Percentiles rank a stretch among this genome's conserved stretches.
phyloP scores from a whole-genome alignment of 805 yeast species.

The Diddensiella caesifluorescens region DNA sequence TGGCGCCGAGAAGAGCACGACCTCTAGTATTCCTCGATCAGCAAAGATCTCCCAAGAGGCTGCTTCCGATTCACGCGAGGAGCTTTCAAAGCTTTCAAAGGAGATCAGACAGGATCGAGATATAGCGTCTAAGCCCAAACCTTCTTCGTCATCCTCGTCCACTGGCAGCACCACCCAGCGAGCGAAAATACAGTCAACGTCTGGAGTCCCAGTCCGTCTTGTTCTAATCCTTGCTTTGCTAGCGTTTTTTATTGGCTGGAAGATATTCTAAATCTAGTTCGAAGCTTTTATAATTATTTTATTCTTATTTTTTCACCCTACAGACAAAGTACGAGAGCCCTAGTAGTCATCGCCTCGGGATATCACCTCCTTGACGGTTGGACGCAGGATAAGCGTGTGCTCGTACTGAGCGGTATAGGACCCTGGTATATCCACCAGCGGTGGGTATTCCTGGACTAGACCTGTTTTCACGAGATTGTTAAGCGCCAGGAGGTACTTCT shows the following conservation, averaged over 20 bases:
- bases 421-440: slow-evolving; percentile 77
- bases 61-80: slow-evolving; percentile 4
- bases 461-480: slow-evolving; percentile 82
- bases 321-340: slow-evolving; percentile 3
- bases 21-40: too few species aligned
- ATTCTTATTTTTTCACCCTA: background rate
- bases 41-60: slow-evolving; percentile 1
- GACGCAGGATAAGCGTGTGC: slow-evolving; percentile 87
- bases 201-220: slow-evolving; percentile 52
- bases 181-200: slow-evolving; percentile 35
- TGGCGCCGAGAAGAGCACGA: slow-evolving; percentile 1
- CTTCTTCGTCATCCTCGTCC: slow-evolving; percentile 16
- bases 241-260: slow-evolving; percentile 62
- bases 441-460: slow-evolving; percentile 90
- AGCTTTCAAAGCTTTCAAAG: slow-evolving; percentile 15
- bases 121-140: slow-evolving; percentile 11
- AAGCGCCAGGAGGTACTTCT: slow-evolving; percentile 81
- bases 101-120: slow-evolving; percentile 10
- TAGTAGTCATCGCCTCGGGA: slow-evolving; percentile 92
- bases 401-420: slow-evolving; percentile 94
- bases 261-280: slow-evolving; percentile 43
- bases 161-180: slow-evolving; percentile 9
- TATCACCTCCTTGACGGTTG: slow-evolving; percentile 88
- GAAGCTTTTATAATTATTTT: background rate
- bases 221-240: slow-evolving; percentile 52